Evolutionary conservation across 116 monocot genomes (phyloP).

Genomic region (Phalaenopsis hybrid): DNA sequence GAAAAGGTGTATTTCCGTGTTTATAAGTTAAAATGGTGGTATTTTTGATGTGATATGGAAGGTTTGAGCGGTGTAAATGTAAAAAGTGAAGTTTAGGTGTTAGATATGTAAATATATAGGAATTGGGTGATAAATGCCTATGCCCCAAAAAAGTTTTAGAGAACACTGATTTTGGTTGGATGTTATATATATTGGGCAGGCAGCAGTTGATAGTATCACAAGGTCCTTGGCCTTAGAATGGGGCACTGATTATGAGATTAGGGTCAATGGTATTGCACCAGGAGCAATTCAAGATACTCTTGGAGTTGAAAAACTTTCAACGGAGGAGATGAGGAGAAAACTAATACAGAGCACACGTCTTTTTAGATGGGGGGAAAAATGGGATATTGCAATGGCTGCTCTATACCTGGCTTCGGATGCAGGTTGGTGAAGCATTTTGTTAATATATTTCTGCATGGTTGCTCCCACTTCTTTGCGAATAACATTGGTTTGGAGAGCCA

Average conservation of each 20-base stretch:
- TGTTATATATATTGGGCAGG: slow-evolving; percentile 24
- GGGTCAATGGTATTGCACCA: slow-evolving; percentile 96
- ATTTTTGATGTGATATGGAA: too few relatives aligned
- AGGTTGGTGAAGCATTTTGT: slow-evolving; percentile 31
- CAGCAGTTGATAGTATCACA: slow-evolving; percentile 90
- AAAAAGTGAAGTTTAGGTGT: too few relatives aligned
- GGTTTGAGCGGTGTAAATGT: too few relatives aligned
- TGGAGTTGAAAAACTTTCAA: slow-evolving; percentile 70
- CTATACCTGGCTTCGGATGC: slow-evolving; percentile 83
- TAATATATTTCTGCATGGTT: background rate
- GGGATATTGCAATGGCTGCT: slow-evolving; percentile 68
- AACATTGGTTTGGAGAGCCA: background rate
- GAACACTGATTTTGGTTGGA: too few relatives aligned
- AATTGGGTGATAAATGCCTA: too few relatives aligned
- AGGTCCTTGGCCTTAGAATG: slow-evolving; percentile 90
- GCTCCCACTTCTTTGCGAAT: background rate
- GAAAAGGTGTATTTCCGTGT: too few relatives aligned
- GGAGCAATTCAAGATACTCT: slow-evolving; percentile 76
- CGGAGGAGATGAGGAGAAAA: slow-evolving; percentile 41
- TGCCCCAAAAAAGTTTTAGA: too few relatives aligned
- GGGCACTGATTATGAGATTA: slow-evolving; percentile 86
- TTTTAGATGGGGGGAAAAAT: slow-evolving; percentile 60
- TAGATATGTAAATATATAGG: too few relatives aligned
- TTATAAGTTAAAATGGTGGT: too few relatives aligned
- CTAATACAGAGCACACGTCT: slow-evolving; percentile 31